A percentile compares a stretch with the other conserved stretches of the same genome.
Evolutionary conservation across 192 early-diverging fungal species (phyloP).

Genomic region (Podila epicladia): DNA sequence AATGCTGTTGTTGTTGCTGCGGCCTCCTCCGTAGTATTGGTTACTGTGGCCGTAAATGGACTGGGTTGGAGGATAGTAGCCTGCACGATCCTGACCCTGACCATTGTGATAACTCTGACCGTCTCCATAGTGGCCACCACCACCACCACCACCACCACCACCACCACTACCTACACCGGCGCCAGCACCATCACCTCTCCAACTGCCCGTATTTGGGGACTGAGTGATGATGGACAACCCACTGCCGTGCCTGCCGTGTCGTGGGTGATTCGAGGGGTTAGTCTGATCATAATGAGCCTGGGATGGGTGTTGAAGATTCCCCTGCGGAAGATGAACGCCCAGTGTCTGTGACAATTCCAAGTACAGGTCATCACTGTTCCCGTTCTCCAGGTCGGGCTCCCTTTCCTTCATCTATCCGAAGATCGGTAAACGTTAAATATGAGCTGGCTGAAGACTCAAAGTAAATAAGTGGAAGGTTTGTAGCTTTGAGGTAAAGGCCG

Average conservation of each 20-base stretch:
- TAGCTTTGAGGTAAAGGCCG: too few relatives aligned
- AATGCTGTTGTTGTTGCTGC: constrained; percentile 5
- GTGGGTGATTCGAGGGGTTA: not conserved
- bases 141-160: too few relatives aligned
- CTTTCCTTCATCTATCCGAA: constrained; percentile 18
- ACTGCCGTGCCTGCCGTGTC: constrained; percentile 3
- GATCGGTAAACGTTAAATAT: not conserved
- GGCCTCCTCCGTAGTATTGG: not conserved
- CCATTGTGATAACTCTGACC: constrained; percentile 3
- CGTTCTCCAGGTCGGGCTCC: constrained; percentile 36
- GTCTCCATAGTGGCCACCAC: constrained; percentile 1
- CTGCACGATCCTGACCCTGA: not conserved
- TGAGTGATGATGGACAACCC: constrained; percentile 31
- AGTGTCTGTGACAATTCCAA: constrained; percentile 35
- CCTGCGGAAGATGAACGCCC: constrained; percentile 32
- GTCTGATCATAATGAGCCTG: constrained; percentile 2
- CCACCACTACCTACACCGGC: not conserved
- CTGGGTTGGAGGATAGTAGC: constrained; percentile 11
- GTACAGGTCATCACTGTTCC: constrained; percentile 43
- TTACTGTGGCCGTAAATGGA: constrained; percentile 1
- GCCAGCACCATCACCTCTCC: too few relatives aligned
- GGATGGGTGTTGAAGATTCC: not conserved
- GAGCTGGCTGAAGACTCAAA: too few relatives aligned
- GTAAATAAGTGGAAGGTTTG: too few relatives aligned
- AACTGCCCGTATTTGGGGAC: not conserved